Evolutionary conservation across 2,329 filamentous ascomycete species (phyloP), one percentile per base, ranked within the genome.

Genomic region (Fusarium illudens): DNA sequence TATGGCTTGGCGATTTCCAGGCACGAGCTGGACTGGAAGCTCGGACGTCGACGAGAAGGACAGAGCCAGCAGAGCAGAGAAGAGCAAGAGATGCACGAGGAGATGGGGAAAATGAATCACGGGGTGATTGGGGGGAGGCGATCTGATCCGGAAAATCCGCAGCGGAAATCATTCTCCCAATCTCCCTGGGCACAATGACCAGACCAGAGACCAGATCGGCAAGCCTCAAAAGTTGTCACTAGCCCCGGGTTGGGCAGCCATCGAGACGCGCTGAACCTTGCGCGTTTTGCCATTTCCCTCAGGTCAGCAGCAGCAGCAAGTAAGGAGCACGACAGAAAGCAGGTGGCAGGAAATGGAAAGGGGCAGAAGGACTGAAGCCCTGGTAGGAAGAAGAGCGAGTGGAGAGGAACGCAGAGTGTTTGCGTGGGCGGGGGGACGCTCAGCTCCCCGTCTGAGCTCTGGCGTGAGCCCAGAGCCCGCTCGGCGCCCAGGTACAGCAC

Each of bases 401-500:
- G 68, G 66, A 59, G 66, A 66, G 60, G 72, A 68, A 74, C 71
- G 61, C 48, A 61, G 70, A 70, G 62, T 58, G 37, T 67, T 62
- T 62, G 68, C 58, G 64, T 62, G 58, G 71, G 71, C 62, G 71
- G 75, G 75, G 75, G 76, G 71, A 75, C 65, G 69, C 58, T 58
- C 48, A 65, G 77, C 76, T 78, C 76, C 74, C 69, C 54, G 70
- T 65, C 70, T 71, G 37, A 58, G 64, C 56, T 67, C 53, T 62
- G 60, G 60, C 59, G 52, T 52, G 55, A 68, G 64, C 62, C 48
- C 58, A 67, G 63, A 65, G 48, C 59, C 39, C 57, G 58, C 61
- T 54, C 56, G 52, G 55, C 58, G 48, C 59, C 64, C 60, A 77
- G 64, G 77, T 79, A 79, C 73, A 76, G 74, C 77, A 79, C 77